Base-by-base conservation (phyloP, 768 basidiomycete genomes). In the Kwoniella botswanensis region DNA sequence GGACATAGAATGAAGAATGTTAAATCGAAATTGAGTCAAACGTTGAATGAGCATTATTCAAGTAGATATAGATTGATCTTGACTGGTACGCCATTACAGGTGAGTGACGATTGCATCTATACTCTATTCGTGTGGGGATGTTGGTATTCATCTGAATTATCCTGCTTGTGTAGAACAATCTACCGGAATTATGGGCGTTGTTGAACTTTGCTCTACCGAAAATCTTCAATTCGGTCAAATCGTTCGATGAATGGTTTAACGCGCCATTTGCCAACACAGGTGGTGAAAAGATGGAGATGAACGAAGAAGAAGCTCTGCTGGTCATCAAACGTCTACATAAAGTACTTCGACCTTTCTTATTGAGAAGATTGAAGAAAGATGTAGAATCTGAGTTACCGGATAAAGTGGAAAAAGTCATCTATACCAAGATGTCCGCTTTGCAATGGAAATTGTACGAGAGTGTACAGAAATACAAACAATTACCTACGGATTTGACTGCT, bases 231-330 rank as follows among this genome's bases (percentile, higher is more conserved):
- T 98, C 96, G 0, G 94, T 97, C 71, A 96, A 98, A 83, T 96
- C 94, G 22, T 98, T 99, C 82, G 97, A 98, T 78, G 97, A 98
- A 81, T 99, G 97, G 97, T 99, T 98, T 88, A 98, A 98, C 86
- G 97, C 96, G 1, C 97, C 97, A 0, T 99, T 99, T 75, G 96
- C 97, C 70, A 98, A 93, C 84, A 93, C 94, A n/a, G 96, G 96
- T 41, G 74, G 76, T 50, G 97, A 99, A 85, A 97, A 96, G 88
- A 96, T 98, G 81, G 94, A 97, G 86, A 84, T 98, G 86, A 97
- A 96, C 85, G 97, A 99, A 91, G 97, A 98, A 92, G 97, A 99
- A 86, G 92, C 93, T 3, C 87, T 98, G 46, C 91, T 98, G 67
- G 93, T 99, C 80, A 97, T 99, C 81, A 91, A 95, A 66, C 95